Evolutionary conservation across 208 protist species (phyloP).

Genomic region (Trypanosoma mega): DNA sequence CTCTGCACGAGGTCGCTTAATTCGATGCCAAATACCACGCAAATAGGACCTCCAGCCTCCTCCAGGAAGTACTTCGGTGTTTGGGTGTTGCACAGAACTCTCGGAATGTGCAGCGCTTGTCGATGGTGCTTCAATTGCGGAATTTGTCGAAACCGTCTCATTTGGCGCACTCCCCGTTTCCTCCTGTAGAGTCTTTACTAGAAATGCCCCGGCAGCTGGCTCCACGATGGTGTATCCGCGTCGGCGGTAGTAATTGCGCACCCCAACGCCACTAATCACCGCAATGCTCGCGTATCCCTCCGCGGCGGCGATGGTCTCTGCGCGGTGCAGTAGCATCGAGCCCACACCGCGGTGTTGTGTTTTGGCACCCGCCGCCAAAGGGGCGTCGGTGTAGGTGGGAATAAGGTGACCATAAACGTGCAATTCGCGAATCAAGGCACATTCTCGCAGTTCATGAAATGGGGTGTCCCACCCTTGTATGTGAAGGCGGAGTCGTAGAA

Average conservation of each 20-base stretch:
- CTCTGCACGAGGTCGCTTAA: background rate
- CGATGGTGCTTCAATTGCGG: too few species aligned
- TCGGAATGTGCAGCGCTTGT: too few species aligned
- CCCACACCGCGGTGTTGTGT: slow-evolving; percentile 97
- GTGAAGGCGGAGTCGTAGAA: slow-evolving; percentile 72
- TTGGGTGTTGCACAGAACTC: too few species aligned
- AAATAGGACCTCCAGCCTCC: background rate
- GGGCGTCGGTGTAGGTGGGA: slow-evolving; percentile 37
- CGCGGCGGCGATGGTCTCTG: slow-evolving; percentile 94
- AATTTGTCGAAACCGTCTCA: background rate
- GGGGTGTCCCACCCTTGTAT: slow-evolving; percentile 88
- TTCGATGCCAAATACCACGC: background rate
- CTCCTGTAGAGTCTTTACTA: slow-evolving; percentile 54
- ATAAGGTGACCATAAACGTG: slow-evolving; percentile 95
- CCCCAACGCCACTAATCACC: slow-evolving; percentile 98
- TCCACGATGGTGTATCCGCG: slow-evolving; percentile 89
- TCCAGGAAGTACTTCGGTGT: too few species aligned
- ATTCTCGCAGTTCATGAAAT: slow-evolving; percentile 90
- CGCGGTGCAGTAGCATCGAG: slow-evolving; percentile 95
- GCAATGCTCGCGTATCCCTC: slow-evolving; percentile 91
- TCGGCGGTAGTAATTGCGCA: slow-evolving; percentile 97
- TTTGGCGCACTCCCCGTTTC: background rate
- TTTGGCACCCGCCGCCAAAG: slow-evolving; percentile 32
- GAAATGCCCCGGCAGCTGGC: slow-evolving; percentile 46
- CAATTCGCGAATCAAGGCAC: slow-evolving; percentile 97